phyloP scores from a whole-genome alignment of 257 asterid species.

The Fraxinus pennsylvanica region DNA sequence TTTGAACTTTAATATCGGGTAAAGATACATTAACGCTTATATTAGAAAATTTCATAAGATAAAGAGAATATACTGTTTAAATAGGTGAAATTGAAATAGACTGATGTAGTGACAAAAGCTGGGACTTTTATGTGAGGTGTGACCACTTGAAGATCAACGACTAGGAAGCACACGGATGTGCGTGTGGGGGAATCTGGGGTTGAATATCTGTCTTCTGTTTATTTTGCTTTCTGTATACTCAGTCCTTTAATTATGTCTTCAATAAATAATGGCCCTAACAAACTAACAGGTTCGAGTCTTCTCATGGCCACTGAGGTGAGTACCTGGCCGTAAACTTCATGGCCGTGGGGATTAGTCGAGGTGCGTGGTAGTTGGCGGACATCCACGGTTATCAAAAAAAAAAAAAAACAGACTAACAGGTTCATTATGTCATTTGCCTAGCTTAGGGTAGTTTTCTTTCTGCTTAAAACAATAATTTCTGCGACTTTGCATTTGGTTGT shows the following conservation, averaged over 20 bases:
- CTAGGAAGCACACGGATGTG: background rate
- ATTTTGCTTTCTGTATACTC: background rate
- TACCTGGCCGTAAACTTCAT: no score
- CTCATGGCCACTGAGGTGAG: no score
- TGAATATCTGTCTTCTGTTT: background rate
- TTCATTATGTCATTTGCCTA: background rate
- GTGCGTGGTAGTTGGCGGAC: no score
- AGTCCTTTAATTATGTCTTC: background rate
- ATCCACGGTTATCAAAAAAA: no score
- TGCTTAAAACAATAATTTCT: background rate
- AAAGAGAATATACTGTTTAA: background rate
- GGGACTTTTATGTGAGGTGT: no score
- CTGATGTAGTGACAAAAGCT: background rate
- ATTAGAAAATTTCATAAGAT: background rate
- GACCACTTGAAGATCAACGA: background rate
- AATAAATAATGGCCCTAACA: background rate
- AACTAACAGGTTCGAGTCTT: background rate
- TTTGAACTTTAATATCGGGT: background rate
- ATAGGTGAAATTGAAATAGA: background rate
- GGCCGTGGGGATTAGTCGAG: no score
- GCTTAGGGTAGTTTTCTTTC: background rate
- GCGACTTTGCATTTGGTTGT: background rate
- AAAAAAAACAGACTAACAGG: background rate
- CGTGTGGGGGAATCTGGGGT: background rate
- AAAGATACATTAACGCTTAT: background rate